Conservation (phyloP, 257 asterid genomes). For the Solanum clarkiae region DNA sequence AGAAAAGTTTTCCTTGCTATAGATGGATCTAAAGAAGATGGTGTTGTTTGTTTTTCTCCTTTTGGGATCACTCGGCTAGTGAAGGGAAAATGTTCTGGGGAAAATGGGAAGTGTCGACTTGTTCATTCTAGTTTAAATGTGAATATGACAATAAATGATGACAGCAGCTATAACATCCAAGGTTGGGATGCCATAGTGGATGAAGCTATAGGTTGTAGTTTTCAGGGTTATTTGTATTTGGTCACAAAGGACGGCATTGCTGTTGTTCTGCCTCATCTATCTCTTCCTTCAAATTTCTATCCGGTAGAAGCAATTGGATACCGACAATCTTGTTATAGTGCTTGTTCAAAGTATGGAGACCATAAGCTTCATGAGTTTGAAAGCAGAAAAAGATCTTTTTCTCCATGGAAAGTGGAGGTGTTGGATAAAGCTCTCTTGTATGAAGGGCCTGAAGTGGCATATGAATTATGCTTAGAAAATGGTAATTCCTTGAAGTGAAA, state of each 20-base stretch:
- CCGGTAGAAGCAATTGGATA: slow-evolving; percentile 80
- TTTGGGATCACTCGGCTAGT: slow-evolving; percentile 80
- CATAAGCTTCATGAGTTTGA: slow-evolving; percentile 29
- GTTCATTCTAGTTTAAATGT: slow-evolving; percentile 50
- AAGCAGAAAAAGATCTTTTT: slow-evolving; percentile 28
- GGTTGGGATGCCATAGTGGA: slow-evolving; percentile 37
- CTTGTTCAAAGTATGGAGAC: slow-evolving; percentile 16
- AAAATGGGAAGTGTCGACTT: slow-evolving; percentile 34
- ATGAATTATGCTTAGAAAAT: slow-evolving; percentile 67
- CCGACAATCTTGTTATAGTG: slow-evolving; percentile 23
- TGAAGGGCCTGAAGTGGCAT: slow-evolving; percentile 86
- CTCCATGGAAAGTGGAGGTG: slow-evolving; percentile 86
- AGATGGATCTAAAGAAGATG: slow-evolving; percentile 37
- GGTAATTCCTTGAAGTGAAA: slow-evolving; percentile 31
- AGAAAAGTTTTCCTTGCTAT: slow-evolving; percentile 60
- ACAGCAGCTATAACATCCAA: slow-evolving; percentile 21
- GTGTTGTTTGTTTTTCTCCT: slow-evolving; percentile 65
- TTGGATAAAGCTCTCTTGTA: slow-evolving; percentile 72
- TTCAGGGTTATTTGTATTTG: slow-evolving; percentile 62
- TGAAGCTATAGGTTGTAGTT: slow-evolving; percentile 80
- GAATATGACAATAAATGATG: slow-evolving; percentile 41
- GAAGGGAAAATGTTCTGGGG: slow-evolving; percentile 28
- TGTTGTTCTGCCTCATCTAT: slow-evolving; percentile 79
- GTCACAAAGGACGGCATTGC: slow-evolving; percentile 68
- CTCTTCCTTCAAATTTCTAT: slow-evolving; percentile 47